These are phyloP conservation scores for Amyloporia xantha DNA, from an alignment of 768 basidiomycete genomes.

Conservation along the genomic window DNA sequence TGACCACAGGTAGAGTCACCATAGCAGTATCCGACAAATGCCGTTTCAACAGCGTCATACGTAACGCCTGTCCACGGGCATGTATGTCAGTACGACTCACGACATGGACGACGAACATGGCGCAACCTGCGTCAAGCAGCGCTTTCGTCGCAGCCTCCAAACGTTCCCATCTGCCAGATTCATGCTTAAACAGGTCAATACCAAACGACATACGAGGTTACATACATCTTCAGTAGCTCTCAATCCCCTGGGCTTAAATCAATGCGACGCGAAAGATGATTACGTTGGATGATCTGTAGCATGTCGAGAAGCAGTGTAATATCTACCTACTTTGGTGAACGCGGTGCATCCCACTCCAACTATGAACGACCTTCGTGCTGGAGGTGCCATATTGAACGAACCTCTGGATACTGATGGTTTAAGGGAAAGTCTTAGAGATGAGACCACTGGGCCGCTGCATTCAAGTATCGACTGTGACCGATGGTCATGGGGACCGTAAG, in stretches of 20 bases:
- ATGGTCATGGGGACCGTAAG: too few relatives aligned
- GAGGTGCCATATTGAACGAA: conserved; percentile 15
- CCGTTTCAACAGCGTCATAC: conserved; percentile 69
- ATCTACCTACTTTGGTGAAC: conserved; percentile 58
- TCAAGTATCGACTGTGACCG: too few relatives aligned
- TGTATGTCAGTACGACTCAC: neutral
- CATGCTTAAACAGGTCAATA: conserved; percentile 1
- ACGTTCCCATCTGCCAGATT: conserved; percentile 61
- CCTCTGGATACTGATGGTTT: too few relatives aligned
- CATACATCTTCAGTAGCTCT: conserved; percentile 69
- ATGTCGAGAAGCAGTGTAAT: too few relatives aligned
- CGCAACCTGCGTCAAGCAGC: conserved; percentile 68
- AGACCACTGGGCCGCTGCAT: too few relatives aligned
- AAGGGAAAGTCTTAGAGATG: too few relatives aligned
- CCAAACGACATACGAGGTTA: neutral
- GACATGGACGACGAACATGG: neutral
- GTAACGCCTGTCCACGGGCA: conserved; percentile 67
- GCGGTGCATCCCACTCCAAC: conserved; percentile 71
- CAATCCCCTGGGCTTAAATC: conserved; percentile 51
- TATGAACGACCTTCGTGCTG: conserved; percentile 42
- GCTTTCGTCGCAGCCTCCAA: conserved; percentile 85
- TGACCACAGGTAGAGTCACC: conserved; percentile 78
- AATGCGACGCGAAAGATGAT: neutral
- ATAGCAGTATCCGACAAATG: conserved; percentile 73
- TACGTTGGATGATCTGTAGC: conserved; percentile 2